A percentile compares a stretch with the other conserved stretches of the same genome.
Evolutionary conservation across 306 rosid genomes (phyloP).

Genomic region (Gastrolobium villosum): DNA sequence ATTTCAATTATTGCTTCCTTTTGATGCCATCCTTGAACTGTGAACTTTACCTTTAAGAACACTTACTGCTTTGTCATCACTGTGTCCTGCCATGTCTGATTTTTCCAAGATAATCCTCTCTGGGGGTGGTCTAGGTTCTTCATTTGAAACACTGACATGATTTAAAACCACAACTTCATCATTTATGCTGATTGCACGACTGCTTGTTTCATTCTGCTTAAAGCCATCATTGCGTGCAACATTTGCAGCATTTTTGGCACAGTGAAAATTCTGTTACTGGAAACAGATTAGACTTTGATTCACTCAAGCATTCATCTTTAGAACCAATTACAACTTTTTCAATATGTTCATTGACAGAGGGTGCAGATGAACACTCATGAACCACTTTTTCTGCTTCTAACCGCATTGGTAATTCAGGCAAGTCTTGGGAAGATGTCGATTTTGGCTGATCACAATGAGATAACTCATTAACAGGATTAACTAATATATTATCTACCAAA

Average conservation of each 20-base stretch:
- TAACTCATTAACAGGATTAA: constrained; percentile 47
- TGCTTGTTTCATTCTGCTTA: constrained; percentile 21
- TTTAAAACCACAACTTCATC: constrained; percentile 43
- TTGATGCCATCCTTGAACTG: constrained; percentile 40
- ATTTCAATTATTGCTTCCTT: constrained; percentile 29
- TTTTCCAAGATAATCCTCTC: constrained; percentile 48
- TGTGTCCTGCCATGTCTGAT: constrained; percentile 43
- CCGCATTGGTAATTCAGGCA: constrained; percentile 39
- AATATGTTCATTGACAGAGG: constrained; percentile 41
- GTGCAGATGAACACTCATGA: constrained; percentile 40
- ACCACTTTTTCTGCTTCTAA: constrained; percentile 32
- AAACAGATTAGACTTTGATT: constrained; percentile 13
- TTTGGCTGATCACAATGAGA: constrained; percentile 38
- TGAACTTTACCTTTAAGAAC: constrained; percentile 44
- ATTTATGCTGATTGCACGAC: constrained; percentile 43
- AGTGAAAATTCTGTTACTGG: constrained; percentile 6
- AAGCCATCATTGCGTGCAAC: constrained; percentile 21
- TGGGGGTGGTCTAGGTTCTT: constrained; percentile 53
- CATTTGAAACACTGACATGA: constrained; percentile 49
- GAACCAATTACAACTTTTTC: constrained; percentile 39
- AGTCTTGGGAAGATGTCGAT: constrained; percentile 38
- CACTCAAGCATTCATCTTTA: constrained; percentile 21
- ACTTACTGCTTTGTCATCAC: constrained; percentile 34
- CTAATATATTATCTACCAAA: constrained; percentile 17
- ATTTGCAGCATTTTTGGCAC: constrained; percentile 41